Percentiles rank a stretch among this genome's conserved stretches.
phyloP scores from a whole-genome alignment of 2,329 filamentous ascomycete species.

The Lithohypha guttulata region DNA sequence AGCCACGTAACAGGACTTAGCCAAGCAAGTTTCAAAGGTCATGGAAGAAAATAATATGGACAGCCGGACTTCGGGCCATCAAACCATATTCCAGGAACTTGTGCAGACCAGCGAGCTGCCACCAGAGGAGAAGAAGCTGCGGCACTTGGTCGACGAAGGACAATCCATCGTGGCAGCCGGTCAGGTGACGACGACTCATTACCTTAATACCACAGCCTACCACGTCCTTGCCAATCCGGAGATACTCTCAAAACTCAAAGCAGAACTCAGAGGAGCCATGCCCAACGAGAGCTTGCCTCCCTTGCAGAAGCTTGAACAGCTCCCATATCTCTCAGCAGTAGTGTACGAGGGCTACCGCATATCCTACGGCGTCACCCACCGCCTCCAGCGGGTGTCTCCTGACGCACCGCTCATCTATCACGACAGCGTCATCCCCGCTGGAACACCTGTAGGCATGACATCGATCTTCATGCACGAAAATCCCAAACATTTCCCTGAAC shows the following conservation, averaged over 20 bases:
- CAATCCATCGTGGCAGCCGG: conserved; percentile 18
- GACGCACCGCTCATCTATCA: conserved; percentile 9
- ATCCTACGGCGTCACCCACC: conserved; percentile 24
- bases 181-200: conserved; percentile 17
- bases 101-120: conserved; percentile 23
- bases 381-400: conserved; percentile 22
- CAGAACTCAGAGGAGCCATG: conserved; percentile 16
- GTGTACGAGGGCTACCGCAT: conserved; percentile 28
- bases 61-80: too few species aligned
- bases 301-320: conserved; percentile 19
- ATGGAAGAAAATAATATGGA: too few species aligned
- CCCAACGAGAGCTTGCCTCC: conserved; percentile 9
- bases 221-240: conserved; percentile 17
- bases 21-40: too few species aligned
- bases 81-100: conserved; percentile 18
- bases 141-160: conserved; percentile 22
- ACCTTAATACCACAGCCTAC: conserved; percentile 15
- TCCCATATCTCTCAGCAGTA: conserved; percentile 25
- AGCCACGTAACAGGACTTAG: too few species aligned
- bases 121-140: conserved; percentile 24
- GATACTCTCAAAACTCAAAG: conserved; percentile 22
- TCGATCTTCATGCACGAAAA: conserved; percentile 49
- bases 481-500: conserved; percentile 37
- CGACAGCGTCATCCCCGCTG: conserved; percentile 35
- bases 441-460: conserved; percentile 41